phyloP scores from a whole-genome alignment of 805 yeast genomes.

The Hanseniaspora nectarophila region DNA sequence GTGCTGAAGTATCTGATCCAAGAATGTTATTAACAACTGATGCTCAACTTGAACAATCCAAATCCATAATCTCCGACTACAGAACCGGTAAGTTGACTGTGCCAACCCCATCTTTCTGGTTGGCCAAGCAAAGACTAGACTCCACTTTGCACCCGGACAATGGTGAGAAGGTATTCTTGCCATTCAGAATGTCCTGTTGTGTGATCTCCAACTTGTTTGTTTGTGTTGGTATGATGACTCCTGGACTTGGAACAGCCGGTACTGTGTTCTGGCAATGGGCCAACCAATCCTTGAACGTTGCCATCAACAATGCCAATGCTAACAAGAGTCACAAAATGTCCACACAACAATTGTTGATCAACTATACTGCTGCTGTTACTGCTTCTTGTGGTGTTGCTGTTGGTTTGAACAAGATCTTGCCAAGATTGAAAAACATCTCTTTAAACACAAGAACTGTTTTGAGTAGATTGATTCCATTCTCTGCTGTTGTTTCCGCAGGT shows the following conservation, averaged over 20 bases:
- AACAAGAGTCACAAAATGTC: constrained; percentile 88
- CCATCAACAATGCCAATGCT: constrained; percentile 90
- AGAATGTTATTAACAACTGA: constrained; percentile 67
- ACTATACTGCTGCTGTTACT: constrained; percentile 77
- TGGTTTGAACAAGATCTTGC: constrained; percentile 86
- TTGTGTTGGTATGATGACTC: constrained; percentile 96
- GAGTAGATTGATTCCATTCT: constrained; percentile 89
- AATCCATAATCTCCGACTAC: constrained; percentile 54
- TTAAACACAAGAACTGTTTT: constrained; percentile 59
- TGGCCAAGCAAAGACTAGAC: constrained; percentile 74
- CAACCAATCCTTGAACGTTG: constrained; percentile 92
- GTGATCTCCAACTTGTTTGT: constrained; percentile 88
- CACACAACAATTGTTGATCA: constrained; percentile 61
- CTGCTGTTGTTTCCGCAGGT: constrained; percentile 97
- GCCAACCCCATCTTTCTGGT: constrained; percentile 79
- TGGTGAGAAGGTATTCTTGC: constrained; percentile 81
- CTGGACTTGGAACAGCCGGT: constrained; percentile 78
- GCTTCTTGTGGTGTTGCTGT: constrained; percentile 94
- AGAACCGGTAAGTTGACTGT: constrained; percentile 51
- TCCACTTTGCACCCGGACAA: constrained; percentile 95
- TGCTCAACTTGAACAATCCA: constrained; percentile 52
- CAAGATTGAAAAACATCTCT: constrained; percentile 58
- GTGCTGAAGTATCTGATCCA: constrained; percentile 89
- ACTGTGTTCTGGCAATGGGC: constrained; percentile 97
- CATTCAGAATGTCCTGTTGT: constrained; percentile 94